These are phyloP conservation scores for Aspergillus alliaceus DNA, from an alignment of 2,329 filamentous ascomycete genomes.

Conservation along the genomic window DNA sequence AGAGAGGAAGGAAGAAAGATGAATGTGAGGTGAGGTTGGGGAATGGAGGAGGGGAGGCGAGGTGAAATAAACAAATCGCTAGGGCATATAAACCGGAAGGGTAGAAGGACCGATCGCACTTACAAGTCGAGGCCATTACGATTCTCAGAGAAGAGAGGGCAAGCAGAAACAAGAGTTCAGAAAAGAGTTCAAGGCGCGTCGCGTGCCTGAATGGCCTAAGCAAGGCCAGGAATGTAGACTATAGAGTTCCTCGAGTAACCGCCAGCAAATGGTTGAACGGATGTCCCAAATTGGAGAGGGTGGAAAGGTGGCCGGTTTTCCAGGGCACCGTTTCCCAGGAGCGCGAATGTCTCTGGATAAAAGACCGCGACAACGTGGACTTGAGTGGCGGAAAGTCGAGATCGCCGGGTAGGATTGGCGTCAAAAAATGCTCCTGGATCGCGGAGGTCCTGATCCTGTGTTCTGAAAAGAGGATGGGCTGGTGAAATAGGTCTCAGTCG, in stretches of 20 bases:
- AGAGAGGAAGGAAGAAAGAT: slow-evolving; percentile 16
- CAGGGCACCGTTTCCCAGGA: slow-evolving; percentile 16
- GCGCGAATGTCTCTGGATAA: slow-evolving; percentile 22
- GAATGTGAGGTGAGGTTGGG: slow-evolving; percentile 30
- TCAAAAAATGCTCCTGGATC: slow-evolving; percentile 18
- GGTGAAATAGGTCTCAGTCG: slow-evolving; percentile 17
- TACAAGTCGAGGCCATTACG: slow-evolving; percentile 40
- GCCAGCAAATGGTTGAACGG: slow-evolving; percentile 17
- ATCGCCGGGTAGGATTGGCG: slow-evolving; percentile 9
- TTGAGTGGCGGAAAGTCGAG: slow-evolving; percentile 3
- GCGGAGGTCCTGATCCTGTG: slow-evolving; percentile 13
- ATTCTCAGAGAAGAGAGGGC: slow-evolving; percentile 24
- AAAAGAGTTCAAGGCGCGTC: slow-evolving; percentile 31
- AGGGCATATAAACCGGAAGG: slow-evolving; percentile 28
- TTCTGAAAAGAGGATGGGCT: slow-evolving; percentile 7
- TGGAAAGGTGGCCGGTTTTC: slow-evolving; percentile 1
- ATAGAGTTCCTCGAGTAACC: slow-evolving; percentile 38
- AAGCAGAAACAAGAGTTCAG: slow-evolving; percentile 13
- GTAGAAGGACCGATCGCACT: slow-evolving; percentile 32
- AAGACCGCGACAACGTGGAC: slow-evolving; percentile 10
- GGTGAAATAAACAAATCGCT: slow-evolving; percentile 43
- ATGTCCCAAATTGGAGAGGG: slow-evolving; percentile 6
- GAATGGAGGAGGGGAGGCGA: slow-evolving; percentile 35
- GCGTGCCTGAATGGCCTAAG: slow-evolving; percentile 37
- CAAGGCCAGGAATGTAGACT: slow-evolving; percentile 45